Percentiles rank a stretch among this genome's conserved stretches.
phyloP scores from a whole-genome alignment of 495 filamentous ascomycete species.

The Umbilicaria muhlenbergii region DNA sequence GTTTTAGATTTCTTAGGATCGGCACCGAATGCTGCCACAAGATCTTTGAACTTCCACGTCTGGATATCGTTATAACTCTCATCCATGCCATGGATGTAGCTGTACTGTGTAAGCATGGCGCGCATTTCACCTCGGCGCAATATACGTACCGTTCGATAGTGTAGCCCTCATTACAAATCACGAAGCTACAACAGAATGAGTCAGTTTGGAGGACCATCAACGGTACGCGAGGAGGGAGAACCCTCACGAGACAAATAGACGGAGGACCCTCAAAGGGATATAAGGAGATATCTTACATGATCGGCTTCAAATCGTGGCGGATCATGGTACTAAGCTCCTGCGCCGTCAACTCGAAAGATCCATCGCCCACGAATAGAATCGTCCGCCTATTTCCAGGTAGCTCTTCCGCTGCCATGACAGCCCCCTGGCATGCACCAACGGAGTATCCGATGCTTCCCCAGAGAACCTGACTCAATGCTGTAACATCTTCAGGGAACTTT shows the following conservation, averaged over 20 bases:
- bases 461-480: constrained; percentile 66
- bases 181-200: constrained; percentile 30
- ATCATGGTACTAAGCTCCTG: constrained; percentile 86
- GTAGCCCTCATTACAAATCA: constrained; percentile 41
- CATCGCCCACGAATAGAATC: constrained; percentile 79
- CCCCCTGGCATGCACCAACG: constrained; percentile 63
- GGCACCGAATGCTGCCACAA: constrained; percentile 55
- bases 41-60: constrained; percentile 53
- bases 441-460: constrained; percentile 85
- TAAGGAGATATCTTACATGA: constrained; percentile 40
- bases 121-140: constrained; percentile 63
- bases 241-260: too few species aligned
- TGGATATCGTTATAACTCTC: constrained; percentile 67
- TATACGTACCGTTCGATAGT: constrained; percentile 40
- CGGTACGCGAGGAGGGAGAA: not conserved
- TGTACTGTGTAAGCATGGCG: constrained; percentile 51
- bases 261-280: not conserved
- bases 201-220: not conserved
- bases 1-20: constrained; percentile 38
- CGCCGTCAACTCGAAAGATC: constrained; percentile 67
- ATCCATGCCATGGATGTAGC: constrained; percentile 43
- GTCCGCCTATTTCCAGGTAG: constrained; percentile 38
- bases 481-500: constrained; percentile 59
- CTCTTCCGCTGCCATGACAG: constrained; percentile 56
- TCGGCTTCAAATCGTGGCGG: constrained; percentile 57